A percentile compares a stretch with the other conserved stretches of the same genome.
Evolutionary conservation across 257 asterid genomes (phyloP).

Genomic region (Salvia miltiorrhiza): DNA sequence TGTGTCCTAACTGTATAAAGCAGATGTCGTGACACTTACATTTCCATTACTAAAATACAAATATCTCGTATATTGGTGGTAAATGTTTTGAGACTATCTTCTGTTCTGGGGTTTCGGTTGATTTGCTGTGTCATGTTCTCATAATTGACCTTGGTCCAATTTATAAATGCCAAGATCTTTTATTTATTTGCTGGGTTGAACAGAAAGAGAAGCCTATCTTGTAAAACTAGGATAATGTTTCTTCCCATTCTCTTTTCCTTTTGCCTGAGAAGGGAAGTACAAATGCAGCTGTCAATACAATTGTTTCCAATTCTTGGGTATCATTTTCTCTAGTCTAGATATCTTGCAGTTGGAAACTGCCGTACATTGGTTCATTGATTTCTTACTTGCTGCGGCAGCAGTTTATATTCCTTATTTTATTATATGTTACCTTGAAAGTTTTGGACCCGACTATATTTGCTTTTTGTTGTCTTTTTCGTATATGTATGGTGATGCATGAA

Average conservation of each 20-base stretch:
- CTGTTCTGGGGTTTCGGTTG: slow-evolving; percentile 4
- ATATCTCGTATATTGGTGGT: background rate
- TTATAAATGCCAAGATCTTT: too few relatives aligned
- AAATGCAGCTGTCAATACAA: background rate
- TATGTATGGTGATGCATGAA: slow-evolving; percentile 3
- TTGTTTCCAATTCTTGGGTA: background rate
- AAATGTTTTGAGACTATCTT: slow-evolving; percentile 9
- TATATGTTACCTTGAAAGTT: background rate
- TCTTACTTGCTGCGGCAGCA: background rate
- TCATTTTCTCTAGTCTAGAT: slow-evolving; percentile 6
- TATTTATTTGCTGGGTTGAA: background rate
- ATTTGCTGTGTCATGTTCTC: background rate
- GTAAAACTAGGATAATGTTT: background rate
- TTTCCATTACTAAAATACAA: background rate
- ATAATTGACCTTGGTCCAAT: too few relatives aligned
- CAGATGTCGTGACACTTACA: background rate
- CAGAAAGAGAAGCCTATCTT: background rate
- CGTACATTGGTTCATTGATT: background rate
- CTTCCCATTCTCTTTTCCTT: background rate
- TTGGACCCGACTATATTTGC: slow-evolving; percentile 10
- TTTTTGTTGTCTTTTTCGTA: slow-evolving; percentile 4
- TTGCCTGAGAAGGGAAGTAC: background rate
- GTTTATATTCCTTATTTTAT: background rate
- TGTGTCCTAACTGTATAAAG: background rate
- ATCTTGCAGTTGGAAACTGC: background rate